These are phyloP conservation scores for Amanita molliuscula DNA, from an alignment of 768 basidiomycete species.

Conservation along the genomic window DNA sequence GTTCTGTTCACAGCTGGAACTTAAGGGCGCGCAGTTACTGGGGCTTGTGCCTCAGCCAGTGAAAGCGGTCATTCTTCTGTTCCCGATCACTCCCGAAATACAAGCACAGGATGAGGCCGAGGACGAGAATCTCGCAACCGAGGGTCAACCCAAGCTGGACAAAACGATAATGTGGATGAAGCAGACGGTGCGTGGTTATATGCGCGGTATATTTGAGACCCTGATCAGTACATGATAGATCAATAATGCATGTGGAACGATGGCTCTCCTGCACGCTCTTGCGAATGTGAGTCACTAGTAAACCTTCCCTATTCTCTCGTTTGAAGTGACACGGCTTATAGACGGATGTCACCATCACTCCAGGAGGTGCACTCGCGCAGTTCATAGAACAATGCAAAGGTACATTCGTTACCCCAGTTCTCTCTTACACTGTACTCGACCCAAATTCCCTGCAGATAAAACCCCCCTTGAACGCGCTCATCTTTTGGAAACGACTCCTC, in stretches of 20 bases:
- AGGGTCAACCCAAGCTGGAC: conserved; percentile 39
- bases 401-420: conserved; percentile 10
- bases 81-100: conserved; percentile 52
- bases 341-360: conserved; percentile 47
- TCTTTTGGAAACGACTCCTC: conserved; percentile 61
- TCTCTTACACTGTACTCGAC: background rate
- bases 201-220: background rate
- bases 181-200: conserved; percentile 56
- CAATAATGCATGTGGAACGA: conserved; percentile 80
- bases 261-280: conserved; percentile 75
- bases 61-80: conserved; percentile 79
- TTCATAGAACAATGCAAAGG: conserved; percentile 62
- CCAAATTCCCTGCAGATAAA: conserved; percentile 32
- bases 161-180: conserved; percentile 78
- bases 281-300: conserved; percentile 50
- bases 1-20: background rate
- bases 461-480: conserved; percentile 66
- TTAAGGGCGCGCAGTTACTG: conserved; percentile 50
- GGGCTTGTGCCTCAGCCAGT: conserved; percentile 60
- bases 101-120: conserved; percentile 43
- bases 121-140: conserved; percentile 40
- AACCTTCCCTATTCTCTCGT: background rate
- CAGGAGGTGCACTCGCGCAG: conserved; percentile 48
- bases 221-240: conserved; percentile 39
- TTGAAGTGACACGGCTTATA: conserved; percentile 14